Percentiles rank a stretch among this genome's conserved stretches.
phyloP scores from a whole-genome alignment of 345 rosid species.

The Zanthoxylum bungeanum region DNA sequence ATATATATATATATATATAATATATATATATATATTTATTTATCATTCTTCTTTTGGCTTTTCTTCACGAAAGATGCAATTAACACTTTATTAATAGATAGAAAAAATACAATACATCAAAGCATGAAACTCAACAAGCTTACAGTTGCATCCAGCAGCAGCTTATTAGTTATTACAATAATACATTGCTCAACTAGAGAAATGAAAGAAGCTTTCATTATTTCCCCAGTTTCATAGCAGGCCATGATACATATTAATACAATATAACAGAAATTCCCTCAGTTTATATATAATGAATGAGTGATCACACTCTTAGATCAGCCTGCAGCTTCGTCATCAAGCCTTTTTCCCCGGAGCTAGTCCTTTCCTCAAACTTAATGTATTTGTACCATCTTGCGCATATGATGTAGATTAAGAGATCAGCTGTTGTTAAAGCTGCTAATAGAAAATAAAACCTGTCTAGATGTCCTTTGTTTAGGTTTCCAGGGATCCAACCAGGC shows the following conservation, averaged over 20 bases:
- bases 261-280: neutral
- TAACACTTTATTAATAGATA: too few species aligned
- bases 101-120: too few species aligned
- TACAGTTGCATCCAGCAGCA: too few species aligned
- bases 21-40: too few species aligned
- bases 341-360: neutral
- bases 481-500: slow-evolving; percentile 96
- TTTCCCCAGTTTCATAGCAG: slow-evolving; percentile 22
- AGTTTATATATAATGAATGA: neutral
- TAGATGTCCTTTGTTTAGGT: slow-evolving; percentile 83
- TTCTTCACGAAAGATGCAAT: too few species aligned
- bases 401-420: slow-evolving; percentile 54
- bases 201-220: neutral
- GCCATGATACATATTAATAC: neutral
- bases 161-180: too few species aligned
- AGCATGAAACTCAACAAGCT: too few species aligned
- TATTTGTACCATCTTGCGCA: slow-evolving; percentile 78
- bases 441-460: slow-evolving; percentile 89
- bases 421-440: slow-evolving; percentile 70
- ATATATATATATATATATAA: too few species aligned
- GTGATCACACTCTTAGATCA: neutral
- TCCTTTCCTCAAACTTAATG: slow-evolving; percentile 54
- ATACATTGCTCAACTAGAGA: slow-evolving; percentile 16
- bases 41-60: too few species aligned
- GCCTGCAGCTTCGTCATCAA: neutral